Evolutionary conservation across 805 yeast genomes (phyloP).

Genomic region (Spathaspora girioi): DNA sequence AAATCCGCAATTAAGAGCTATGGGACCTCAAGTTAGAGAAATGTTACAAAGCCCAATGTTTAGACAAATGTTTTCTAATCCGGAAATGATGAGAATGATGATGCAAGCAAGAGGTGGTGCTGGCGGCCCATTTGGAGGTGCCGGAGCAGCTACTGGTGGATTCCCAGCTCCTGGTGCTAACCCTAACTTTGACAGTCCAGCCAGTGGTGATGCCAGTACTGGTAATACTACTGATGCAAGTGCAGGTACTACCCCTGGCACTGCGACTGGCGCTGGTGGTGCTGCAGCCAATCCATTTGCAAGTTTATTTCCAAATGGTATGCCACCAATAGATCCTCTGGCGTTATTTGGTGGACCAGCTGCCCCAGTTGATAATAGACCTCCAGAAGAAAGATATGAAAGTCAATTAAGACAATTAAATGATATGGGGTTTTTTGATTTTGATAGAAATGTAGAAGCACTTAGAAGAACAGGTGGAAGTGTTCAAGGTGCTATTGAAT

Average conservation of each 20-base stretch:
- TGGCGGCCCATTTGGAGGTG: conserved; percentile 31
- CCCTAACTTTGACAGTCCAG: conserved; percentile 25
- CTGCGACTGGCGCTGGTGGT: conserved; percentile 8
- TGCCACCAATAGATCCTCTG: conserved; percentile 50
- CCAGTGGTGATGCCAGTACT: conserved; percentile 9
- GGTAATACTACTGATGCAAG: conserved; percentile 5
- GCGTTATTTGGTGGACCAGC: conserved; percentile 35
- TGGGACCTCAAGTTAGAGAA: conserved; percentile 88
- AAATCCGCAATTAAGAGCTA: conserved; percentile 76
- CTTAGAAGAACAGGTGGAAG: conserved; percentile 94
- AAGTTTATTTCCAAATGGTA: conserved; percentile 32
- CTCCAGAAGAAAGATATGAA: conserved; percentile 45
- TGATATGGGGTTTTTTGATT: conserved; percentile 73
- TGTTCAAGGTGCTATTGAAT: conserved; percentile 95
- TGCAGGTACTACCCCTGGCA: conserved; percentile 10
- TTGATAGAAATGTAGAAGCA: conserved; percentile 88
- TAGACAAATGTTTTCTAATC: conserved; percentile 68
- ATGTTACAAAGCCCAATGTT: conserved; percentile 81
- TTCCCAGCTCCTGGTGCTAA: conserved; percentile 39
- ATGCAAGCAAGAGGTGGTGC: conserved; percentile 60
- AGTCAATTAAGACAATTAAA: conserved; percentile 42
- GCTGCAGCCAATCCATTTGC: conserved; percentile 37
- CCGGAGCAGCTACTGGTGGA: conserved; percentile 15
- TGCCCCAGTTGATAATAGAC: conserved; percentile 36
- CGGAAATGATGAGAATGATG: conserved; percentile 79